Percentiles rank a stretch among this genome's conserved stretches.
phyloP scores from a whole-genome alignment of 1,139 yeast genomes.

The Sugiyamaella xylanicola region DNA sequence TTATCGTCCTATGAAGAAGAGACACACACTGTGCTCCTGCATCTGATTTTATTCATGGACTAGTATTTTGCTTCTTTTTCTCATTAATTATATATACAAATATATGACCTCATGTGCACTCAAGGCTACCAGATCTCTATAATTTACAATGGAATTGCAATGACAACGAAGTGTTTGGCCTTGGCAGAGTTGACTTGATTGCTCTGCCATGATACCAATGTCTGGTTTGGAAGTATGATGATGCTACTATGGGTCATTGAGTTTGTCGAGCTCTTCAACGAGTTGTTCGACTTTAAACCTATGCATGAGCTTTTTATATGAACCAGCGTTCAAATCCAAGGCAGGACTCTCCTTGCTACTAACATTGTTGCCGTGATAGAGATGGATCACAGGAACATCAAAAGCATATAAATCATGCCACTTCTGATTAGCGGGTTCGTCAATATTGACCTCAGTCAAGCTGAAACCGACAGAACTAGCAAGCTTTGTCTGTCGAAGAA shows the following conservation, averaged over 20 bases:
- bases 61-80: slow-evolving; percentile 12
- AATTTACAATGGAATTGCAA: too few species aligned
- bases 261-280: slow-evolving; percentile 29
- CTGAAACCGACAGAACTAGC: slow-evolving; percentile 38
- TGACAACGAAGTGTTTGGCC: too few species aligned
- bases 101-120: neutral
- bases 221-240: too few species aligned
- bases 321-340: slow-evolving; percentile 40
- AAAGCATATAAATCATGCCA: slow-evolving; percentile 86
- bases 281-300: slow-evolving; percentile 62
- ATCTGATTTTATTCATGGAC: slow-evolving; percentile 4
- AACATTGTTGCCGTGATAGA: slow-evolving; percentile 48
- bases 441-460: slow-evolving; percentile 63
- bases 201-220: too few species aligned
- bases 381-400: slow-evolving; percentile 87
- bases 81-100: slow-evolving; percentile 1
- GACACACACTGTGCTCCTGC: neutral
- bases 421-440: slow-evolving; percentile 61
- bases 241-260: neutral
- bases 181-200: too few species aligned
- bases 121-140: too few species aligned
- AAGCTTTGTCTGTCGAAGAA: slow-evolving; percentile 49
- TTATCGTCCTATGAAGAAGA: slow-evolving; percentile 7
- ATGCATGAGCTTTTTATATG: slow-evolving; percentile 69
- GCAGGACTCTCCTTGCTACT: slow-evolving; percentile 40